Percentiles rank a stretch among this genome's conserved stretches.
Evolutionary conservation across 2,329 filamentous ascomycete genomes (phyloP).

Genomic region (Xylaria sp.): DNA sequence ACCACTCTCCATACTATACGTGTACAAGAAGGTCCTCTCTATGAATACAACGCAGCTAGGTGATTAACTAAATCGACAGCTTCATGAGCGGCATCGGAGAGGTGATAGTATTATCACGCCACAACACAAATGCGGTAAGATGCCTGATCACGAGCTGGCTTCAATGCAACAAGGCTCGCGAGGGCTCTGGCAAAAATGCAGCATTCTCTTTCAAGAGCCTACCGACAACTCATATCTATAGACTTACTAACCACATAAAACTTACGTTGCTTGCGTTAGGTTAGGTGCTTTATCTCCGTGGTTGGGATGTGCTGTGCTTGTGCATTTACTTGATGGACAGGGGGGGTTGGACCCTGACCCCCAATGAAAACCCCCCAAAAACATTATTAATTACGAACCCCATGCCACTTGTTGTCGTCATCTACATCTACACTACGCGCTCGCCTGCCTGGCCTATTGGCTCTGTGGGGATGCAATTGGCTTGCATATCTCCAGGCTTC

Average conservation of each 20-base stretch:
- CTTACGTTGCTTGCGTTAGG: neutral
- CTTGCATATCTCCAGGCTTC: neutral
- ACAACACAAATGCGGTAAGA: neutral
- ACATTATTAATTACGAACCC: neutral
- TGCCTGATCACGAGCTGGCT: neutral
- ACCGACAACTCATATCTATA: neutral
- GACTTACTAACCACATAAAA: neutral
- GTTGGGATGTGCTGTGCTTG: neutral
- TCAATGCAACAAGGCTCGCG: neutral
- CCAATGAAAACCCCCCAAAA: neutral
- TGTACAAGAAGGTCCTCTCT: neutral
- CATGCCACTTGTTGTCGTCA: neutral
- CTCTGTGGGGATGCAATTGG: neutral
- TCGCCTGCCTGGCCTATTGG: neutral
- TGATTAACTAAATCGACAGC: neutral
- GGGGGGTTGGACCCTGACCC: neutral
- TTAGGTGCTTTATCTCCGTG: neutral
- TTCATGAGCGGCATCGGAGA: constrained; percentile 1
- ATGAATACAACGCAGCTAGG: neutral
- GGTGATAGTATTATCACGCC: neutral
- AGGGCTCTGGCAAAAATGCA: neutral
- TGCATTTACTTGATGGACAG: neutral
- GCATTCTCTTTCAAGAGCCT: neutral
- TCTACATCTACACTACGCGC: neutral
- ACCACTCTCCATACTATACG: too few species aligned